Conservation (phyloP, 768 basidiomycete genomes). For the Rhizopogon rudus region DNA sequence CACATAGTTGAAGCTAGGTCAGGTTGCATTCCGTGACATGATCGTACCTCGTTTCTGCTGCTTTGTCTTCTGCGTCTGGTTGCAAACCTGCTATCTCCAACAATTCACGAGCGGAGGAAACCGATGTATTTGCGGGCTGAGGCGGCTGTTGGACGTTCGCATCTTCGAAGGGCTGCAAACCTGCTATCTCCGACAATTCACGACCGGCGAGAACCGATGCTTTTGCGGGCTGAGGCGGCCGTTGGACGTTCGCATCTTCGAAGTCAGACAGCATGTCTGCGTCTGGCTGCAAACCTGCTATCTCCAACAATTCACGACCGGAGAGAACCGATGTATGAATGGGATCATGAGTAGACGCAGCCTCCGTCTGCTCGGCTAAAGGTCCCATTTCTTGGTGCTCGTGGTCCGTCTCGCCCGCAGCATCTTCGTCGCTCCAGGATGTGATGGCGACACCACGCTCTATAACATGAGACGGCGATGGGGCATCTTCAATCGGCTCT, state of each 20-base stretch:
- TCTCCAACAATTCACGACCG: slow-evolving; percentile 40
- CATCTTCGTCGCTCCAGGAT: slow-evolving; percentile 17
- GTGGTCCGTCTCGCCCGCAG: slow-evolving; percentile 3
- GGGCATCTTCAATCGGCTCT: slow-evolving; percentile 16
- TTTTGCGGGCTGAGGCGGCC: background rate
- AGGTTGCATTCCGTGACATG: background rate
- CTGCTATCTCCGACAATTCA: slow-evolving; percentile 50
- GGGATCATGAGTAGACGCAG: background rate
- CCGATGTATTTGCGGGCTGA: background rate
- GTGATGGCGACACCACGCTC: slow-evolving; percentile 7
- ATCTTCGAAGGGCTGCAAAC: slow-evolving; percentile 51
- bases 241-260: slow-evolving; percentile 37
- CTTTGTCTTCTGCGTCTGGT: slow-evolving; percentile 23
- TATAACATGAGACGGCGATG: background rate
- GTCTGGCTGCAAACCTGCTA: slow-evolving; percentile 43
- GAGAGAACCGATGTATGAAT: slow-evolving; percentile 23
- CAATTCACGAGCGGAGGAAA: slow-evolving; percentile 40
- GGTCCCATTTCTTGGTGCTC: slow-evolving; percentile 2
- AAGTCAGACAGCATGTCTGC: slow-evolving; percentile 49
- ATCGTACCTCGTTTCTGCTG: slow-evolving; percentile 21
- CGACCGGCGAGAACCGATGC: slow-evolving; percentile 28
- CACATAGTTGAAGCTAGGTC: background rate
- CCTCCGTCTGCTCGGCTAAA: background rate
- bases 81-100: slow-evolving; percentile 47
- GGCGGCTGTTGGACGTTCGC: slow-evolving; percentile 8